A percentile compares a stretch with the other conserved stretches of the same genome.
Conservation (phyloP, 78 protist genomes). For the Speleostelium caveatum region DNA sequence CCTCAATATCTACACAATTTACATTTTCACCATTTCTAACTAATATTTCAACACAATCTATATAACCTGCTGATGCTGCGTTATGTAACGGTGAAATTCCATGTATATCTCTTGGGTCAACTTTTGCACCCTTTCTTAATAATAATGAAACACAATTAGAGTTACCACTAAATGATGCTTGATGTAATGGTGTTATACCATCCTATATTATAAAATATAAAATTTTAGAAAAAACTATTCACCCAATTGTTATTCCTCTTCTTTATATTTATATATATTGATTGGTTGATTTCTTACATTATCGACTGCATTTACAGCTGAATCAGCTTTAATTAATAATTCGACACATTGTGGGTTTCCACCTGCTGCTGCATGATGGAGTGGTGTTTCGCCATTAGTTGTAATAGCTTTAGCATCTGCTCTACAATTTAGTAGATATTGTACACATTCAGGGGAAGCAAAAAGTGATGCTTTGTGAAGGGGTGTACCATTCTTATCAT, state of each 20-base stretch:
- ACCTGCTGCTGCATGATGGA: constrained; percentile 76
- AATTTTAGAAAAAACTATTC: too few relatives aligned
- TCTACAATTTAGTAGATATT: constrained; percentile 12
- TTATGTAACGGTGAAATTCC: constrained; percentile 83
- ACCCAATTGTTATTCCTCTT: not conserved
- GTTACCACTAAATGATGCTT: constrained; percentile 80
- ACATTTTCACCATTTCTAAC: constrained; percentile 66
- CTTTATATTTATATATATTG: not conserved
- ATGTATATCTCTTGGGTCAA: constrained; percentile 79
- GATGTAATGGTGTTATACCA: constrained; percentile 80
- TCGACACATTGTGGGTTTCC: constrained; percentile 71
- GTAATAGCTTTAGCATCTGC: constrained; percentile 72
- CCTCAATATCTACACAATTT: constrained; percentile 77
- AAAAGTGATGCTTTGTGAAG: constrained; percentile 69
- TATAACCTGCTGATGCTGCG: constrained; percentile 70
- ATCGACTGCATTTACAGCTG: constrained; percentile 67
- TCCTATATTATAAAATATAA: constrained; percentile 19
- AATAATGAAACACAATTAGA: constrained; percentile 52
- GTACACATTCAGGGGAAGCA: constrained; percentile 70
- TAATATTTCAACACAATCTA: constrained; percentile 77
- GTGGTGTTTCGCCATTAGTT: constrained; percentile 69
- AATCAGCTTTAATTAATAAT: constrained; percentile 49
- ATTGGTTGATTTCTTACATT: constrained; percentile 12
- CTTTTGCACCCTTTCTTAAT: constrained; percentile 79
- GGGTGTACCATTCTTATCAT: constrained; percentile 77